Percentiles rank a stretch among this genome's conserved stretches.
phyloP scores from a whole-genome alignment of 2,329 filamentous ascomycete species.

The Magnaporthiopsis incrustans region DNA sequence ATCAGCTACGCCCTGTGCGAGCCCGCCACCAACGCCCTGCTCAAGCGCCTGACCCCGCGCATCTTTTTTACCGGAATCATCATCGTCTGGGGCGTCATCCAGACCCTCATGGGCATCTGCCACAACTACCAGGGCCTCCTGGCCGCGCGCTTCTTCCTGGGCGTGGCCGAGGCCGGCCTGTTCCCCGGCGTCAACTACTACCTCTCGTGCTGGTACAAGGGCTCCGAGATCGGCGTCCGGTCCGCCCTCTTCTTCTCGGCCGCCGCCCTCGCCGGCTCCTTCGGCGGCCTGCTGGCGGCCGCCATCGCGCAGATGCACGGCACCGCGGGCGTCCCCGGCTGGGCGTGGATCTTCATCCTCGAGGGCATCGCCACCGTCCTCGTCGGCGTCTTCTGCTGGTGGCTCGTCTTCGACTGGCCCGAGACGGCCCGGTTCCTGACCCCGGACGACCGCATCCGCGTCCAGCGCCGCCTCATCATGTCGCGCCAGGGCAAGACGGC shows the following conservation, averaged over 20 bases:
- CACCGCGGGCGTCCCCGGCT: conserved; percentile 46
- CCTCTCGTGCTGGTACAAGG: conserved; percentile 76
- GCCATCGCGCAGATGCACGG: conserved; percentile 65
- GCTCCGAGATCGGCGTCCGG: conserved; percentile 71
- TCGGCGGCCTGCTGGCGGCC: conserved; percentile 65
- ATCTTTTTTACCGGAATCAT: conserved; percentile 30
- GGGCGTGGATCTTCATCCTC: conserved; percentile 61
- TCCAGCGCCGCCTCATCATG: conserved; percentile 59
- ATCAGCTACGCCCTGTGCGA: conserved; percentile 19
- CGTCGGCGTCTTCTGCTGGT: conserved; percentile 61
- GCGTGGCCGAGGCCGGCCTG: conserved; percentile 37
- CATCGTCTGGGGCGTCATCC: conserved; percentile 36
- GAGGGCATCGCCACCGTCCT: conserved; percentile 64
- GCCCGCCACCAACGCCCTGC: conserved; percentile 33
- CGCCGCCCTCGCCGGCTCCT: conserved; percentile 70
- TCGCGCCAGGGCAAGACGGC: conserved; percentile 70
- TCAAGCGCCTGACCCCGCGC: conserved; percentile 29
- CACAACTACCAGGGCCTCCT: conserved; percentile 30
- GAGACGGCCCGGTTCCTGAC: conserved; percentile 67
- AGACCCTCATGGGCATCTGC: conserved; percentile 38
- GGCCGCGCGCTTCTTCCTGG: conserved; percentile 34
- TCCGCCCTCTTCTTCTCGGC: conserved; percentile 79
- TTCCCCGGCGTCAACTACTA: conserved; percentile 64
- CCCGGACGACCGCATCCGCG: conserved; percentile 59
- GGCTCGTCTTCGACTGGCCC: conserved; percentile 77